phyloP scores from a whole-genome alignment of 768 basidiomycete genomes.

The Trametes cingulata region DNA sequence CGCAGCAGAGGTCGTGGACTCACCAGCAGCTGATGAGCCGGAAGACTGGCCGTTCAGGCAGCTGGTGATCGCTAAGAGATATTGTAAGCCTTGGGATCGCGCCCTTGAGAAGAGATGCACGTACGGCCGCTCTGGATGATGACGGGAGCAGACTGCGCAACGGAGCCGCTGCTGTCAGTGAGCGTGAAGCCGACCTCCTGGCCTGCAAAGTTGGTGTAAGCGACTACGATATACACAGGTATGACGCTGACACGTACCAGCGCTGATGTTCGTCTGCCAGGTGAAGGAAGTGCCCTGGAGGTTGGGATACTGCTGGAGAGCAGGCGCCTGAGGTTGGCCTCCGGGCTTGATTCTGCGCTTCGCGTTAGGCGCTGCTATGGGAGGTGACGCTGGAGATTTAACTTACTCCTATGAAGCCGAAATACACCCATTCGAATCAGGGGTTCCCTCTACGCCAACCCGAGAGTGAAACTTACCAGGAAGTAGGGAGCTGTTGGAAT shows the following conservation, averaged over 20 bases:
- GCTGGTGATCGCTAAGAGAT: constrained; percentile 34
- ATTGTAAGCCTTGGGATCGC: too few relatives aligned
- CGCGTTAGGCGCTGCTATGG: background rate
- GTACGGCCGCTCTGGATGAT: constrained; percentile 49
- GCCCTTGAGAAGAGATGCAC: constrained; percentile 32
- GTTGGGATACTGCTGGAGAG: constrained; percentile 50
- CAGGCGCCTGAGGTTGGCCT: constrained; percentile 40
- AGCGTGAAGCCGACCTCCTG: constrained; percentile 57
- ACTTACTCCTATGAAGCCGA: constrained; percentile 36
- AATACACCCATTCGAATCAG: background rate
- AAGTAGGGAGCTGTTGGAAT: constrained; percentile 55
- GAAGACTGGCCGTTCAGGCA: constrained; percentile 37
- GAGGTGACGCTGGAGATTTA: background rate
- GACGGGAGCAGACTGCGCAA: constrained; percentile 54
- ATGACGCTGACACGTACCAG: constrained; percentile 37
- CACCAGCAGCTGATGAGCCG: constrained; percentile 11
- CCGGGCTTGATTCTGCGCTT: constrained; percentile 55
- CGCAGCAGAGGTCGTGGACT: constrained; percentile 5
- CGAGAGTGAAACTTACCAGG: constrained; percentile 49
- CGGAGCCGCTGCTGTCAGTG: constrained; percentile 57
- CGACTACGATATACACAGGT: background rate
- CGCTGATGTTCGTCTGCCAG: constrained; percentile 55
- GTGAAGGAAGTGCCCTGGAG: constrained; percentile 43
- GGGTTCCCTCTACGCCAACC: background rate
- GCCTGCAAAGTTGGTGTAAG: constrained; percentile 34